phyloP scores from a whole-genome alignment of 768 basidiomycete genomes.

The Pleurotus tuber-regium region DNA sequence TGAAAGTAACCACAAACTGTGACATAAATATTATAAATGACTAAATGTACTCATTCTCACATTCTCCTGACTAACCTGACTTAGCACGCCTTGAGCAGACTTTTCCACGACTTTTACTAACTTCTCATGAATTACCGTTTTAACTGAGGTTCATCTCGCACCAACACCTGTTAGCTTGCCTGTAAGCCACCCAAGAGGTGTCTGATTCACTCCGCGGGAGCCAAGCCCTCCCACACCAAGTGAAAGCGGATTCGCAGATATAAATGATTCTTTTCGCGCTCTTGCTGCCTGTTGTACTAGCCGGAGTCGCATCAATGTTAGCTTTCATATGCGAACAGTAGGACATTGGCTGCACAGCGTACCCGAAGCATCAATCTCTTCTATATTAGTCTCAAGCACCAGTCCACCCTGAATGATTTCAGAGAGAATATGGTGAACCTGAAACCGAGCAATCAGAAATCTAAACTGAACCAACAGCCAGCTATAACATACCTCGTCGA shows the following conservation, averaged over 20 bases:
- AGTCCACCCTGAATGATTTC: conserved; percentile 97
- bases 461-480: not conserved
- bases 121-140: no score
- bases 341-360: conserved; percentile 19
- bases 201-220: conserved; percentile 58
- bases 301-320: conserved; percentile 12
- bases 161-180: conserved; percentile 68
- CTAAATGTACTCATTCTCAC: no score
- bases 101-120: no score
- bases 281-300: conserved; percentile 70
- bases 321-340: not conserved
- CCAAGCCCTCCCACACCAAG: conserved; percentile 60
- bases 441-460: not conserved
- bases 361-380: conserved; percentile 78
- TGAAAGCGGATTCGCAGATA: conserved; percentile 80
- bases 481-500: conserved; percentile 75
- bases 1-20: no score
- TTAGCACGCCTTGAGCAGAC: no score
- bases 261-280: conserved; percentile 74
- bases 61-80: no score
- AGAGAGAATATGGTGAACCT: conserved; percentile 95
- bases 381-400: conserved; percentile 92
- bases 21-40: no score
- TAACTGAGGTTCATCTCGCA: no score
- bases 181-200: conserved; percentile 79